Conservation (phyloP, 495 filamentous ascomycete species). For the Penicillium samsonianum region DNA sequence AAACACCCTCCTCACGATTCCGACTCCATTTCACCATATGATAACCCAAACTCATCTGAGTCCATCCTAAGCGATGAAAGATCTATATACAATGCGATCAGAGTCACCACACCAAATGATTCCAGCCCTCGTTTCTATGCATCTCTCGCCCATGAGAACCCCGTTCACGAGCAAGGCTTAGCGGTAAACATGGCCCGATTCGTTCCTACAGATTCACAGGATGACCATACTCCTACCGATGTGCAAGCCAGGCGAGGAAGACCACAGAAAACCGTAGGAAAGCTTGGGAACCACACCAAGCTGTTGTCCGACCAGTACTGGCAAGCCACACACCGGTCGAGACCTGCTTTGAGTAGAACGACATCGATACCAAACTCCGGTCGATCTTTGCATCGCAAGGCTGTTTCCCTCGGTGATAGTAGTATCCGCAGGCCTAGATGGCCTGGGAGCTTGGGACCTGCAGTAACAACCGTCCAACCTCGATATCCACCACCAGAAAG, state of each 20-base stretch:
- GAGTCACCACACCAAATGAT: constrained; percentile 27
- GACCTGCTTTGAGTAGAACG: background rate
- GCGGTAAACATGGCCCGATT: constrained; percentile 41
- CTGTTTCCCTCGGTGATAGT: constrained; percentile 25
- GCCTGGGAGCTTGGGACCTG: constrained; percentile 28
- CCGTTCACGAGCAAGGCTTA: constrained; percentile 28
- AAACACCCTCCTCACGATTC: constrained; percentile 17
- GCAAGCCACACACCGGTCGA: constrained; percentile 1
- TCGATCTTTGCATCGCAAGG: constrained; percentile 21
- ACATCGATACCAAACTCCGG: background rate
- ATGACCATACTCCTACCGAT: constrained; percentile 2
- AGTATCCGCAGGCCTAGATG: constrained; percentile 21
- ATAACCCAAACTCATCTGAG: constrained; percentile 36
- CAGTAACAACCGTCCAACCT: constrained; percentile 36
- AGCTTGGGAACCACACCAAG: constrained; percentile 17
- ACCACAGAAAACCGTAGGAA: constrained; percentile 6
- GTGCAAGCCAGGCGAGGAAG: background rate
- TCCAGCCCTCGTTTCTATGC: constrained; percentile 14
- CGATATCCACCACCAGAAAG: constrained; percentile 43
- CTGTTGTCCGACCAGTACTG: constrained; percentile 22
- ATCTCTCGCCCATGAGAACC: constrained; percentile 13
- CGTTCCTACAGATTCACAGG: constrained; percentile 17
- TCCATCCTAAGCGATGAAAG: constrained; percentile 41
- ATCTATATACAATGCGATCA: constrained; percentile 46
- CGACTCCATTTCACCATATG: constrained; percentile 14